Conservation (phyloP, 495 filamentous ascomycete genomes). For the Parmelia sp. region DNA sequence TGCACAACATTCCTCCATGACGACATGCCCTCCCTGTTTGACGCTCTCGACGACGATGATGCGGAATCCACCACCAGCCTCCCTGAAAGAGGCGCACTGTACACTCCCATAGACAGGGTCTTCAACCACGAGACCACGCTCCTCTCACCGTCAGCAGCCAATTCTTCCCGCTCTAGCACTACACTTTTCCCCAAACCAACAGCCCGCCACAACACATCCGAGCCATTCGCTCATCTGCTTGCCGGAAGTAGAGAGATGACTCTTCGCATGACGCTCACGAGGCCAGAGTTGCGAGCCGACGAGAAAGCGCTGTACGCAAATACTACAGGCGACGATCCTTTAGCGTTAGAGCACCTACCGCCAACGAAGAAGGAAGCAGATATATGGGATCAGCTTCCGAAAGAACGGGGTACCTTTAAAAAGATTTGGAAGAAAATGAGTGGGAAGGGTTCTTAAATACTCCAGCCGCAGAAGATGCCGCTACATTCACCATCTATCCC, state of each 20-base stretch:
- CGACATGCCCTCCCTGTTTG: conserved; percentile 33
- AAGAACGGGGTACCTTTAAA: conserved; percentile 44
- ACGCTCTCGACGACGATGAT: conserved; percentile 39
- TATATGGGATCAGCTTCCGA: conserved; percentile 40
- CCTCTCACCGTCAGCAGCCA: conserved; percentile 19
- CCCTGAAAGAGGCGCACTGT: conserved; percentile 41
- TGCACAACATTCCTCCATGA: conserved; percentile 43
- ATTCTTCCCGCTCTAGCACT: conserved; percentile 5
- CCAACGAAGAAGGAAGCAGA: conserved; percentile 40
- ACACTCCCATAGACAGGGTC: conserved; percentile 21
- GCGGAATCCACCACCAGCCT: conserved; percentile 32
- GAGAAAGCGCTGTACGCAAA: conserved; percentile 52
- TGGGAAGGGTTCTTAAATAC: conserved; percentile 18
- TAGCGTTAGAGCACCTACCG: conserved; percentile 48
- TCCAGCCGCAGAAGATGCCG: background rate
- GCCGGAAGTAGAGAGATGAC: conserved; percentile 81
- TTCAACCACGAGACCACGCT: conserved; percentile 24
- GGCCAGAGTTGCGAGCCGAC: conserved; percentile 66
- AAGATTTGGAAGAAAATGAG: conserved; percentile 51
- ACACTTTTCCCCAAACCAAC: conserved; percentile 15
- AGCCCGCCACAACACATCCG: conserved; percentile 9
- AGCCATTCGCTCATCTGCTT: conserved; percentile 44
- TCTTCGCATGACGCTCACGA: conserved; percentile 85
- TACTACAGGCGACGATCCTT: conserved; percentile 47
- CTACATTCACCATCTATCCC: background rate